Percentiles rank a stretch among this genome's conserved stretches.
Evolutionary conservation across 2,329 filamentous ascomycete genomes (phyloP).

Genomic region (Colletotrichum tanaceti): DNA sequence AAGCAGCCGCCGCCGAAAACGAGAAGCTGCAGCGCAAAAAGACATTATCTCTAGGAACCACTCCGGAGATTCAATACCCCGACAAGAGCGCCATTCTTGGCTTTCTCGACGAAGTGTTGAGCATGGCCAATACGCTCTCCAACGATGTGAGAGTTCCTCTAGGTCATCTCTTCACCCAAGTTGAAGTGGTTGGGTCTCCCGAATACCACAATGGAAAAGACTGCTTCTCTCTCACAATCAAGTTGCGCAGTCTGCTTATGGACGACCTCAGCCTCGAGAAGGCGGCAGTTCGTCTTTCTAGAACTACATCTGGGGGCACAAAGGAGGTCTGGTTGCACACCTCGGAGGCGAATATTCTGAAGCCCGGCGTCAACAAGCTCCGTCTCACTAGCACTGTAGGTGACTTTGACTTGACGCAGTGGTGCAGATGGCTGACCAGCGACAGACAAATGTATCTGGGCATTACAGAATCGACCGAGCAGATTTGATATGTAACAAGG

Average conservation of each 20-base stretch:
- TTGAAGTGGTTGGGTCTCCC: slow-evolving; percentile 76
- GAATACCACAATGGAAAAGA: slow-evolving; percentile 78
- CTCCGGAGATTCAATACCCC: slow-evolving; percentile 45
- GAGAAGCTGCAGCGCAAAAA: slow-evolving; percentile 58
- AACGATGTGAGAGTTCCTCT: slow-evolving; percentile 76
- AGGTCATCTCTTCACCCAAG: slow-evolving; percentile 77
- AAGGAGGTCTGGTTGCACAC: slow-evolving; percentile 63
- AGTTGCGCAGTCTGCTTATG: slow-evolving; percentile 76
- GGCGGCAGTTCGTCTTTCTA: slow-evolving; percentile 52
- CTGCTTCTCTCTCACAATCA: slow-evolving; percentile 77
- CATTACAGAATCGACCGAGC: slow-evolving; percentile 81
- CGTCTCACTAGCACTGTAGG: slow-evolving; percentile 49
- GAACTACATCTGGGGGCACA: slow-evolving; percentile 36
- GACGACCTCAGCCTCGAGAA: slow-evolving; percentile 75
- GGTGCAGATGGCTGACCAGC: slow-evolving; percentile 45
- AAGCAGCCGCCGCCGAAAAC: slow-evolving; percentile 68
- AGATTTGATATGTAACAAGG: slow-evolving; percentile 70
- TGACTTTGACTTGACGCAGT: slow-evolving; percentile 4
- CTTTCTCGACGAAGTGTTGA: slow-evolving; percentile 60
- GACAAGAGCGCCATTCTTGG: slow-evolving; percentile 57
- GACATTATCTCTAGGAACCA: slow-evolving; percentile 35
- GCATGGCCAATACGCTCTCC: slow-evolving; percentile 56
- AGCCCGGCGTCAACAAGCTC: slow-evolving; percentile 61
- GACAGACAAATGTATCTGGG: slow-evolving; percentile 74
- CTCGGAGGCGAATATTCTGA: slow-evolving; percentile 57